phyloP scores from a whole-genome alignment of 116 monocot genomes.

The Phalaenopsis hybrid region DNA sequence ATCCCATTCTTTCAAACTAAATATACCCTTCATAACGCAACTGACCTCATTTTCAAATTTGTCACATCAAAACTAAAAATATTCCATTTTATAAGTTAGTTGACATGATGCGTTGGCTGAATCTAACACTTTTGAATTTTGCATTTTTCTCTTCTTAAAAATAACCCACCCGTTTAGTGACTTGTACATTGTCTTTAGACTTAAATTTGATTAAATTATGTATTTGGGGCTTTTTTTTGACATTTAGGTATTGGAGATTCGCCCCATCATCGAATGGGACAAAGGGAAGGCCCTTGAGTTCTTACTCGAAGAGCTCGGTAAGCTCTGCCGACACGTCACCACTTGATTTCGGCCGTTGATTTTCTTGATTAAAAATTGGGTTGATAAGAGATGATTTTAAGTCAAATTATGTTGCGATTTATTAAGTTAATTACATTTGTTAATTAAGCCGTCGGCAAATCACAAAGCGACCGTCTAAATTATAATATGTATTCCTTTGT shows the following conservation, averaged over 20 bases:
- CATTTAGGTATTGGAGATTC: conserved; percentile 46
- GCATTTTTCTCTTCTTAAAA: neutral
- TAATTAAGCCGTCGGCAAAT: too few species aligned
- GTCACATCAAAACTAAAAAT: too few species aligned
- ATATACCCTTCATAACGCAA: too few species aligned
- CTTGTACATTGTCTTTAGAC: neutral
- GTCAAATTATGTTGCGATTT: too few species aligned
- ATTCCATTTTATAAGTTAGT: neutral
- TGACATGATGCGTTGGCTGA: neutral
- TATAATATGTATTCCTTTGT: neutral
- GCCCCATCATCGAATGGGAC: conserved; percentile 49
- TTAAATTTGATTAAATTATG: neutral
- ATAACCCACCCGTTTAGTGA: neutral
- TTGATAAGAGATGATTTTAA: too few species aligned
- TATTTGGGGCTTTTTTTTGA: conserved; percentile 4
- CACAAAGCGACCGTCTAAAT: neutral
- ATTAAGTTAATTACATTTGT: too few species aligned
- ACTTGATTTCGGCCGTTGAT: neutral
- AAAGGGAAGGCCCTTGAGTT: conserved; percentile 55
- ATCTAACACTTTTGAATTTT: too few species aligned
- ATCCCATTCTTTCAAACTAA: too few species aligned
- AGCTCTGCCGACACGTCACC: conserved; percentile 1
- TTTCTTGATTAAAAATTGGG: too few species aligned
- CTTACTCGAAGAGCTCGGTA: conserved; percentile 41
- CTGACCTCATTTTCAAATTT: too few species aligned